Percentiles rank a stretch among this genome's conserved stretches.
phyloP scores from a whole-genome alignment of 257 asterid species.

The Ligustrum vulgare region DNA sequence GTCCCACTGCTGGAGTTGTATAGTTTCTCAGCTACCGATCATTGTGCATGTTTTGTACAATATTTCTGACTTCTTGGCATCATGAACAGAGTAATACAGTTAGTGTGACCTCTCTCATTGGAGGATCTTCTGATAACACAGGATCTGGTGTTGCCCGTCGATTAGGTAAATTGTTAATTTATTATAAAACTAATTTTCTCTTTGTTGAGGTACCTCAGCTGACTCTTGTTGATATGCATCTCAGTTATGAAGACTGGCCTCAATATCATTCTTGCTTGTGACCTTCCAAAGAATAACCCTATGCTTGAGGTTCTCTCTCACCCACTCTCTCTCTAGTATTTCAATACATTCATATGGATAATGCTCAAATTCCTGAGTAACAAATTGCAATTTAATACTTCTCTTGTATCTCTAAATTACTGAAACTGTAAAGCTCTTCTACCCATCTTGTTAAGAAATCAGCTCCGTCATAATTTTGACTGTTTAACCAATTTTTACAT shows the following conservation, averaged over 20 bases:
- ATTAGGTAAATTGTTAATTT: conserved; percentile 55
- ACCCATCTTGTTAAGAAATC: not conserved
- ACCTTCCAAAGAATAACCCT: conserved; percentile 81
- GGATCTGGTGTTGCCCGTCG: conserved; percentile 88
- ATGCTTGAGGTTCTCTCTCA: conserved; percentile 73
- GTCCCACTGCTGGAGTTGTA: conserved; percentile 1
- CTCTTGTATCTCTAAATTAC: not conserved
- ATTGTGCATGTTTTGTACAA: conserved; percentile 3
- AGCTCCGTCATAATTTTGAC: not conserved
- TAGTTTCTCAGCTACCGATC: conserved; percentile 7
- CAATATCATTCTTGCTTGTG: conserved; percentile 72
- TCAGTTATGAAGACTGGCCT: conserved; percentile 84
- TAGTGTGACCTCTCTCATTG: conserved; percentile 66
- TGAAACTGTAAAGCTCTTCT: not conserved
- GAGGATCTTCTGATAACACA: conserved; percentile 81
- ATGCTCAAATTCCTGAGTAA: not conserved
- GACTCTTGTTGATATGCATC: conserved; percentile 25
- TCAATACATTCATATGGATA: not conserved
- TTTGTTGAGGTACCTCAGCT: conserved; percentile 22
- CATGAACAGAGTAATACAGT: conserved; percentile 60
- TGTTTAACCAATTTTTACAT: not conserved
- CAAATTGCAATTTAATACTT: not conserved
- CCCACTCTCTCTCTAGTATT: not conserved
- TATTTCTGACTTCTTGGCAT: conserved; percentile 16
- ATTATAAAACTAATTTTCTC: not conserved